phyloP scores from a whole-genome alignment of 106 monocot species.

The Dendrobium nobile region DNA sequence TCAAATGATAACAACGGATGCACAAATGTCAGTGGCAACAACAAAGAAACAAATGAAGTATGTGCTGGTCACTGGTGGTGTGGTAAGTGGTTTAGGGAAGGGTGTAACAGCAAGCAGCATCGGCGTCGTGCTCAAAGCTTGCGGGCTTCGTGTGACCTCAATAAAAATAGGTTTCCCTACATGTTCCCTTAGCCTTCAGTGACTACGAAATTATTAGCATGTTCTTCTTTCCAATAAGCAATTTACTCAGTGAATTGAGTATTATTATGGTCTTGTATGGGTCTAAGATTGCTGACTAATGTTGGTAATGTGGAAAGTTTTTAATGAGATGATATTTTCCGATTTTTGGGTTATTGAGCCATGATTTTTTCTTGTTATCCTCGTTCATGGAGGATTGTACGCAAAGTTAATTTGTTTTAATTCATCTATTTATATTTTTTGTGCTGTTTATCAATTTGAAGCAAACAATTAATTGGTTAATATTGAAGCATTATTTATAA shows the following conservation, averaged over 20 bases:
- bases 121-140: conserved; percentile 51
- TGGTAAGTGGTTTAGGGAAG: conserved; percentile 59
- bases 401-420: neutral
- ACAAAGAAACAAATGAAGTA: conserved; percentile 40
- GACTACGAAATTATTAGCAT: too few species aligned
- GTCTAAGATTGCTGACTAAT: neutral
- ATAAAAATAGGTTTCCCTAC: conserved; percentile 42
- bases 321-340: neutral
- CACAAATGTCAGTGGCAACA: neutral
- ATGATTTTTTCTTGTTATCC: neutral
- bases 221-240: neutral
- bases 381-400: neutral
- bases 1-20: neutral
- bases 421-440: neutral
- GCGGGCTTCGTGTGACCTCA: conserved; percentile 55
- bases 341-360: neutral
- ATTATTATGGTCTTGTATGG: neutral
- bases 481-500: too few species aligned
- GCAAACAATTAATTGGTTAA: too few species aligned
- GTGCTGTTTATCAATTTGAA: neutral
- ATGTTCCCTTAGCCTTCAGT: too few species aligned
- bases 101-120: conserved; percentile 66
- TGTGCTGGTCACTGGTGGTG: conserved; percentile 55
- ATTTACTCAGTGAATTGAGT: neutral
- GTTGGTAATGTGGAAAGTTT: neutral